phyloP scores from a whole-genome alignment of 225 moss, liverwort and hornwort species.

The Takakia lepidozioides region DNA sequence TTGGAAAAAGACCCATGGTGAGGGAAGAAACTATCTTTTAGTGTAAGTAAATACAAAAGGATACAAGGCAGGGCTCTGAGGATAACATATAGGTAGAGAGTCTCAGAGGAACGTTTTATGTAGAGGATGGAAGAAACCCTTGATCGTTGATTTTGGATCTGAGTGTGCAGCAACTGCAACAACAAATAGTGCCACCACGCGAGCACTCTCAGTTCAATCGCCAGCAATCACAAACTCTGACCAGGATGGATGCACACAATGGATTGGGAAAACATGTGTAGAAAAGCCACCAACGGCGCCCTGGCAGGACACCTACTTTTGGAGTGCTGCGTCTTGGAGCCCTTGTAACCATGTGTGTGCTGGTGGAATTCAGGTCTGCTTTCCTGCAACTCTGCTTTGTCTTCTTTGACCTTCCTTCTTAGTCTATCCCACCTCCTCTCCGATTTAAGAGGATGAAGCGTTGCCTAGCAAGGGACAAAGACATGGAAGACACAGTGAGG shows the following conservation, averaged over 20 bases:
- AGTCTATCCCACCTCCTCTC: background rate
- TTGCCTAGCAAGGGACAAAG: too few relatives aligned
- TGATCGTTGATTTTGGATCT: too few relatives aligned
- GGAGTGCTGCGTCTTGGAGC: conserved; percentile 66
- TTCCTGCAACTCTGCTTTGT: background rate
- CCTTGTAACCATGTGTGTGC: conserved; percentile 58
- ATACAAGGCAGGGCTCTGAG: too few relatives aligned
- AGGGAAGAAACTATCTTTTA: too few relatives aligned
- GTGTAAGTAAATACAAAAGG: too few relatives aligned
- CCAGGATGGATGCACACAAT: conserved; percentile 29
- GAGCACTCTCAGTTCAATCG: conserved; percentile 15
- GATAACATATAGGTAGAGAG: too few relatives aligned
- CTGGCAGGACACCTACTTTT: conserved; percentile 61
- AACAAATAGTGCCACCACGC: conserved; percentile 5
- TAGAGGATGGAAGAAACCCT: too few relatives aligned
- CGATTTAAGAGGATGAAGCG: too few relatives aligned
- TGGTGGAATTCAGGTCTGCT: conserved; percentile 68
- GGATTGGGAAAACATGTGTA: conserved; percentile 26
- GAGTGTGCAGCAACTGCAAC: background rate
- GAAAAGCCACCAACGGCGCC: conserved; percentile 23
- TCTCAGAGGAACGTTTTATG: too few relatives aligned
- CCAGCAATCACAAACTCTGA: conserved; percentile 15
- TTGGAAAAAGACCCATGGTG: too few relatives aligned
- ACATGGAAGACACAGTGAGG: too few relatives aligned
- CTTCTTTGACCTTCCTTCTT: background rate